Base-by-base conservation (phyloP, 2,329 filamentous ascomycete genomes). In the Penicillium sclerotigenum region DNA sequence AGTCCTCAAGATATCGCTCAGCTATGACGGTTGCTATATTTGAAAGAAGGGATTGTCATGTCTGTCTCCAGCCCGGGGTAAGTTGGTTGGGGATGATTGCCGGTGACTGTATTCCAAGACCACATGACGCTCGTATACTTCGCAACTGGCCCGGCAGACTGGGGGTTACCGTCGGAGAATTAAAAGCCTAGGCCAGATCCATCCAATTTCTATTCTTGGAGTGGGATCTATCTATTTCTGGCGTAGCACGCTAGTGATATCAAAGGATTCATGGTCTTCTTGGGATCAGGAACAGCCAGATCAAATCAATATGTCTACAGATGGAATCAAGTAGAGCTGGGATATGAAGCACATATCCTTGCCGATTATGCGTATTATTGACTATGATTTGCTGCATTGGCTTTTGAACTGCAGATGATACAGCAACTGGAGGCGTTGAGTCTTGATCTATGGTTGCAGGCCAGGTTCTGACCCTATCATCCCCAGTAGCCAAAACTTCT, bases 101-200 rank as follows among this genome's bases (percentile, higher is more conserved):
- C 38, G 54, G 45, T 45, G 36, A 55, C 42, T 49, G 18, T 26
- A 47, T 46, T 50, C 18, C 36, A 56, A 54, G 48, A 56, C 59
- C 49, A 63, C 61, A 64, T 61, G 56, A 59, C 47, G 33, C 58
- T 53, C 34, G 50, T 57, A 58, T 52, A n/a, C 52, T 64, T 63
- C 10, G 34, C 51, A 65, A 62, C 56, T 56, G 60, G 59, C 22
- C 63, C 54, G 29, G 31, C 5, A 29, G 56, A 53, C 8, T 38
- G 38, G 45, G 47, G 42, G 41, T 28, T 40, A 13, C 52, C 34
- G 42, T 58, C 58, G 62, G 61, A 60, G 50, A 62, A 64, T 63
- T 65, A 29, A 22, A 22, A 59, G 38, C 57, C 26, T 40, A 49
- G 58, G 9, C 62, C 34, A 52, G 42, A 38, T 41, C 50, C 40